A percentile compares a stretch with the other conserved stretches of the same genome.
phyloP scores from a whole-genome alignment of 352 stramenopile genomes.

The Globisporangium nunn region DNA sequence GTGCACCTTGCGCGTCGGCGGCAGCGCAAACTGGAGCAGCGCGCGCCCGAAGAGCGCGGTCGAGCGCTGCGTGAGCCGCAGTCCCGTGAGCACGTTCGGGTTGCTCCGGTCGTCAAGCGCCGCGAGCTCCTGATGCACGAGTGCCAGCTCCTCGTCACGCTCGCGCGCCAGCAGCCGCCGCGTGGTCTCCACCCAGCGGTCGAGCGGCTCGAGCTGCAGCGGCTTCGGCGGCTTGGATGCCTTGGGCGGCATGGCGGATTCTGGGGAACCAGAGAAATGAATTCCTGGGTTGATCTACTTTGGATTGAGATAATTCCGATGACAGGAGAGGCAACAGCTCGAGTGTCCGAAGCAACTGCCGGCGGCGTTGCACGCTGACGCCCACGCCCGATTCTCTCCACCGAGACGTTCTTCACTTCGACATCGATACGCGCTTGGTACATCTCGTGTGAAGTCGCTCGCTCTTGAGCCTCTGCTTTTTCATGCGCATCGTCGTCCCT shows the following conservation, averaged over 20 bases:
- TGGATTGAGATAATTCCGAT: too few relatives aligned
- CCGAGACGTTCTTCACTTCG: too few relatives aligned
- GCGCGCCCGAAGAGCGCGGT: slow-evolving; percentile 69
- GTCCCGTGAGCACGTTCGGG: slow-evolving; percentile 54
- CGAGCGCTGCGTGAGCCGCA: slow-evolving; percentile 30
- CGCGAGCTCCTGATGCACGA: slow-evolving; percentile 45
- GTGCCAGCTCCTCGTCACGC: slow-evolving; percentile 56
- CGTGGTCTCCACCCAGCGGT: slow-evolving; percentile 48
- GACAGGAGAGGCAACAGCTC: too few relatives aligned
- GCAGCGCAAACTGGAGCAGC: slow-evolving; percentile 47
- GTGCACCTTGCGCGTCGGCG: slow-evolving; percentile 54
- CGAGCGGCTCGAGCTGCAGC: slow-evolving; percentile 24
- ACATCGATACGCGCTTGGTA: too few relatives aligned
- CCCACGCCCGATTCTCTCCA: too few relatives aligned
- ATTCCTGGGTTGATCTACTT: too few relatives aligned
- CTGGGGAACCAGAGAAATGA: background rate
- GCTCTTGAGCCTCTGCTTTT: too few relatives aligned
- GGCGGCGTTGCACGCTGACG: too few relatives aligned
- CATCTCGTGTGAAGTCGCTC: too few relatives aligned
- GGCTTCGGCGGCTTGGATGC: background rate
- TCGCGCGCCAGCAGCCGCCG: slow-evolving; percentile 43
- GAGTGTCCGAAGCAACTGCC: too few relatives aligned
- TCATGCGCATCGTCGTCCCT: too few relatives aligned
- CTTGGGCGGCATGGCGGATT: background rate
- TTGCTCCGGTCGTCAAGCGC: slow-evolving; percentile 47